A percentile compares a stretch with the other conserved stretches of the same genome.
phyloP scores from a whole-genome alignment of 352 stramenopile genomes.

The Phytophthora citricola region DNA sequence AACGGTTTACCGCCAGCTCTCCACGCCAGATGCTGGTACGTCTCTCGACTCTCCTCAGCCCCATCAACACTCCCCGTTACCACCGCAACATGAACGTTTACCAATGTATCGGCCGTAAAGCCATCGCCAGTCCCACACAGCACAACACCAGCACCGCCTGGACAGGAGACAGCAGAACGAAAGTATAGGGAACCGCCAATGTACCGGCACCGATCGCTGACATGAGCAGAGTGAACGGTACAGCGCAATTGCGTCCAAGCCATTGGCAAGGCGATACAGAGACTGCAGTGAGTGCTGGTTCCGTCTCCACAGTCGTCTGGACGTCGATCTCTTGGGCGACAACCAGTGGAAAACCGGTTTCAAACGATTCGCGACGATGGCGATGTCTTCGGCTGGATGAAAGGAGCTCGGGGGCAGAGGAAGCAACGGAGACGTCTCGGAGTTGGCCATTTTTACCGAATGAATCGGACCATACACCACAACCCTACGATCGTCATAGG shows the following conservation, averaged over 20 bases:
- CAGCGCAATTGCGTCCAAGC: conserved; percentile 36
- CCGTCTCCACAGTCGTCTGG: conserved; percentile 12
- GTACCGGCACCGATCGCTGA: conserved; percentile 64
- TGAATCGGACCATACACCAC: conserved; percentile 31
- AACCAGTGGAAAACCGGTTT: conserved; percentile 43
- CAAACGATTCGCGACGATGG: conserved; percentile 39
- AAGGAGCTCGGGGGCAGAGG: conserved; percentile 12
- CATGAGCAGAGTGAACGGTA: conserved; percentile 63
- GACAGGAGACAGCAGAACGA: conserved; percentile 54
- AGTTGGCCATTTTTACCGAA: conserved; percentile 15
- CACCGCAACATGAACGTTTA: conserved; percentile 67
- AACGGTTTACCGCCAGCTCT: conserved; percentile 60
- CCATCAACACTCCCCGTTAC: conserved; percentile 26
- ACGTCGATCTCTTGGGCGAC: conserved; percentile 28
- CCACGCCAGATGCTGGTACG: conserved; percentile 72
- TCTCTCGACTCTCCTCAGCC: conserved; percentile 52
- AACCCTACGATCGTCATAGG: conserved; percentile 22
- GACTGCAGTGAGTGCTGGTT: background rate
- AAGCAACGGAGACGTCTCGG: conserved; percentile 39
- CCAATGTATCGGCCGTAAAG: conserved; percentile 69
- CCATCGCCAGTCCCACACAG: conserved; percentile 68
- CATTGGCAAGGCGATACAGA: conserved; percentile 27
- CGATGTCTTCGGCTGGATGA: conserved; percentile 17
- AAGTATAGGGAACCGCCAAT: conserved; percentile 71
- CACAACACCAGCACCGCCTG: conserved; percentile 54